Conservation (phyloP, 768 basidiomycete species). For the Asterophora lycoperdoides region DNA sequence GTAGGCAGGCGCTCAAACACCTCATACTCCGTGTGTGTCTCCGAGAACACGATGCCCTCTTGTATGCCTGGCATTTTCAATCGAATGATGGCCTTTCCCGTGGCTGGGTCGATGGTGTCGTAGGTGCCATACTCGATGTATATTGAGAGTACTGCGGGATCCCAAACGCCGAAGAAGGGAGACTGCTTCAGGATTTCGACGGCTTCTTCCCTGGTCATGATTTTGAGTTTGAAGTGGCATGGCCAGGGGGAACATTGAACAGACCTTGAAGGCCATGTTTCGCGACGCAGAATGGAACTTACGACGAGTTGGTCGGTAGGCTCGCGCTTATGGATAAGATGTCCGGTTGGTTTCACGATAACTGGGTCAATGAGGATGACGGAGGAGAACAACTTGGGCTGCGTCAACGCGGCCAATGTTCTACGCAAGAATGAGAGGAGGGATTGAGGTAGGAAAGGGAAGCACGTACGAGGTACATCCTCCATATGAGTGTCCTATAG, state of each 20-base stretch:
- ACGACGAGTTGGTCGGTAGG: slow-evolving; percentile 23
- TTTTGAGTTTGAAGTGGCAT: neutral
- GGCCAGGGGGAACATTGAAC: neutral
- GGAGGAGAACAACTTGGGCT: slow-evolving; percentile 64
- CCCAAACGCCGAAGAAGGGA: slow-evolving; percentile 72
- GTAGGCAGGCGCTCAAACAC: slow-evolving; percentile 36
- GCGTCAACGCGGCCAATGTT: slow-evolving; percentile 57
- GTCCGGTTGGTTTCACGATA: slow-evolving; percentile 33
- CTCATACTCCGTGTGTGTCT: slow-evolving; percentile 37
- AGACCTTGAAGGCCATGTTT: slow-evolving; percentile 60
- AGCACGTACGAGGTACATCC: slow-evolving; percentile 66
- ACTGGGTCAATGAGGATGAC: slow-evolving; percentile 81
- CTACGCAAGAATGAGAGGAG: slow-evolving; percentile 29
- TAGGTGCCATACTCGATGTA: slow-evolving; percentile 62
- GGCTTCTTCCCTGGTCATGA: slow-evolving; percentile 54
- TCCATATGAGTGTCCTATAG: slow-evolving; percentile 82
- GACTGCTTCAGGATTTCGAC: slow-evolving; percentile 39
- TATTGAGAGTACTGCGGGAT: slow-evolving; percentile 51
- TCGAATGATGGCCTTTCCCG: slow-evolving; percentile 34
- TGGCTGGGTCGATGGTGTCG: slow-evolving; percentile 23
- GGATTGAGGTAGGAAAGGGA: neutral
- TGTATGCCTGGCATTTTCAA: slow-evolving; percentile 67
- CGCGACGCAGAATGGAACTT: slow-evolving; percentile 55
- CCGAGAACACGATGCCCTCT: slow-evolving; percentile 61
- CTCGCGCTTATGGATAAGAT: slow-evolving; percentile 3